Percentiles rank a stretch among this genome's conserved stretches.
phyloP scores from a whole-genome alignment of 164 flowering plant species.

The Vitis amurensis region DNA sequence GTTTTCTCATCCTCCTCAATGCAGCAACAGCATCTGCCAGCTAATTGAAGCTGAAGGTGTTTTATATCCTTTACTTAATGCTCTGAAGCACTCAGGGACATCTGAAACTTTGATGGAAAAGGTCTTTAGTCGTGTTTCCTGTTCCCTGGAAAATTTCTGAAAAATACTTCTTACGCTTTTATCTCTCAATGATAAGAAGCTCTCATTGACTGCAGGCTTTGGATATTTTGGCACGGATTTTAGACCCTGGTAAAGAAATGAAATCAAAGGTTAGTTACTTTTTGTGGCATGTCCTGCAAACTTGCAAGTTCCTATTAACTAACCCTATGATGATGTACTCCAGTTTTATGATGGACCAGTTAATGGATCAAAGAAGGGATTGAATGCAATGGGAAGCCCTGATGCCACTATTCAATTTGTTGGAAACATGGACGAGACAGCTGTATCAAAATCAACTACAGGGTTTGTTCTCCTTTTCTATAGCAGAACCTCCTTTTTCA shows the following conservation, averaged over 20 bases:
- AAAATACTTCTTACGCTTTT: background rate
- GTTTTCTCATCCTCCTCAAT: constrained; percentile 17
- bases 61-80: constrained; percentile 40
- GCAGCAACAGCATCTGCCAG: constrained; percentile 64
- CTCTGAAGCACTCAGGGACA: constrained; percentile 37
- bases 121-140: constrained; percentile 35
- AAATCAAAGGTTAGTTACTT: constrained; percentile 54
- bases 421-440: constrained; percentile 15
- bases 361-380: constrained; percentile 41
- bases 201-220: constrained; percentile 54
- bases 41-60: constrained; percentile 61
- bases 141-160: background rate
- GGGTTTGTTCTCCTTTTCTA: constrained; percentile 19
- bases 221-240: constrained; percentile 64
- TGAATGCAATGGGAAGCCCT: constrained; percentile 16
- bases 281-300: background rate
- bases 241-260: constrained; percentile 72
- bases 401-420: constrained; percentile 12
- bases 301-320: constrained; percentile 4
- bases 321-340: constrained; percentile 17
- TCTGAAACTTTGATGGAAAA: constrained; percentile 47
- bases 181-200: constrained; percentile 6
- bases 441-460: constrained; percentile 11
- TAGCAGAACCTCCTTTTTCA: background rate
- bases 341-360: constrained; percentile 68